These are phyloP conservation scores for Chaetomium sp. DNA, from an alignment of 2,329 filamentous ascomycete genomes.

Conservation along the genomic window DNA sequence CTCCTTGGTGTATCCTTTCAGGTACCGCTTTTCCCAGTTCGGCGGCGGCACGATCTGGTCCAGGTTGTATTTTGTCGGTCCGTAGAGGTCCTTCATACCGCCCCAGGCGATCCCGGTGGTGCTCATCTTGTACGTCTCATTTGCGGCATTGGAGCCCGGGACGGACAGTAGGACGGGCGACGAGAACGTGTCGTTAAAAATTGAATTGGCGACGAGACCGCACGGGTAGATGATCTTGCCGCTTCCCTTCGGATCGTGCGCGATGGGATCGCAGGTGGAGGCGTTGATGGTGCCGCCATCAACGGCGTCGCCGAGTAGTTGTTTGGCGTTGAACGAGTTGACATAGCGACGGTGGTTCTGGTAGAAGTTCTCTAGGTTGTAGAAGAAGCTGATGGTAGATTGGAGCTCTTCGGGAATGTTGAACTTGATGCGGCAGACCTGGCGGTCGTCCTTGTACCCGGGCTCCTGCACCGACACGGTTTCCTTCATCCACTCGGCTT, in stretches of 20 bases:
- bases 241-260: slow-evolving; percentile 38
- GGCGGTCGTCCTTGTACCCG: slow-evolving; percentile 32
- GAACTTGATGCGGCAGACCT: slow-evolving; percentile 70
- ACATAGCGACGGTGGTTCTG: slow-evolving; percentile 98
- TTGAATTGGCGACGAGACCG: slow-evolving; percentile 89
- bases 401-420: slow-evolving; percentile 70
- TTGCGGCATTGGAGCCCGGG: slow-evolving; percentile 30
- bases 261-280: slow-evolving; percentile 71
- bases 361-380: slow-evolving; percentile 95
- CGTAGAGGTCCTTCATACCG: slow-evolving; percentile 76
- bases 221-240: slow-evolving; percentile 83
- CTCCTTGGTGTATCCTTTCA: slow-evolving; percentile 59
- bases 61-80: slow-evolving; percentile 57
- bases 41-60: slow-evolving; percentile 71
- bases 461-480: slow-evolving; percentile 37
- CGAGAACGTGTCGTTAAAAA: slow-evolving; percentile 89
- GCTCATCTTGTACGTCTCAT: slow-evolving; percentile 65
- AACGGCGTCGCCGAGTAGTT: slow-evolving; percentile 66
- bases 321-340: slow-evolving; percentile 75
- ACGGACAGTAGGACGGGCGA: slow-evolving; percentile 57
- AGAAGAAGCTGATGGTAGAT: slow-evolving; percentile 86
- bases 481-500: slow-evolving; percentile 36
- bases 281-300: slow-evolving; percentile 52
- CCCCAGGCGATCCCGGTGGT: slow-evolving; percentile 78
- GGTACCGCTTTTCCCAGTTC: slow-evolving; percentile 72